phyloP scores from a whole-genome alignment of 306 rosid species.

The Canavalia ensiformis region DNA sequence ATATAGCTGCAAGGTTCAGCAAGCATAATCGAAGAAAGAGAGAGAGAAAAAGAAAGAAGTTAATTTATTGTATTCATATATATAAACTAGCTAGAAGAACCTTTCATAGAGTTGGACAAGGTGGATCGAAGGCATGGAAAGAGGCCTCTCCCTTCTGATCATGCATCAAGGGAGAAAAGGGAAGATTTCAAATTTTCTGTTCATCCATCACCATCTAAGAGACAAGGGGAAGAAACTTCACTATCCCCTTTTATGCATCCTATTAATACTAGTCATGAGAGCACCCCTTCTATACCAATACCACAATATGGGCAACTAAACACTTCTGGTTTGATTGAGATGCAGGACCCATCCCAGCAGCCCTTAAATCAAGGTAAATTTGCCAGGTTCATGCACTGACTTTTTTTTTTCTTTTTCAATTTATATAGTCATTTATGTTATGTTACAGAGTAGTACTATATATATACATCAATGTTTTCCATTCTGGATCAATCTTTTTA shows the following conservation, averaged over 20 bases:
- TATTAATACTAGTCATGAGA: constrained; percentile 8
- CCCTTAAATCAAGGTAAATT: constrained; percentile 40
- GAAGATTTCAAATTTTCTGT: constrained; percentile 37
- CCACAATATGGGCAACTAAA: constrained; percentile 20
- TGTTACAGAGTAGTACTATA: background rate
- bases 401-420: background rate
- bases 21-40: constrained; percentile 4
- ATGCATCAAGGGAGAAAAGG: constrained; percentile 51
- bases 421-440: background rate
- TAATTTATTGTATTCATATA: background rate
- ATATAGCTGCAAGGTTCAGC: constrained; percentile 11
- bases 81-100: constrained; percentile 5
- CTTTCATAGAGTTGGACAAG: constrained; percentile 37
- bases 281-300: constrained; percentile 32
- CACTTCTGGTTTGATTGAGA: constrained; percentile 43
- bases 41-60: background rate
- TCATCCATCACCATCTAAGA: constrained; percentile 34
- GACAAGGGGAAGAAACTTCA: constrained; percentile 43
- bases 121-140: constrained; percentile 64
- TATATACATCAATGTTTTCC: background rate
- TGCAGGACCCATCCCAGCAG: constrained; percentile 43
- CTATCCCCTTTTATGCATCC: constrained; percentile 24
- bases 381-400: background rate
- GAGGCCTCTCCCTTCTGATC: constrained; percentile 58
- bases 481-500: background rate